Evolutionary conservation across 2,329 filamentous ascomycete species (phyloP), one percentile per base, ranked within the genome.

Genomic region (Plenodomus tracheiphilus): DNA sequence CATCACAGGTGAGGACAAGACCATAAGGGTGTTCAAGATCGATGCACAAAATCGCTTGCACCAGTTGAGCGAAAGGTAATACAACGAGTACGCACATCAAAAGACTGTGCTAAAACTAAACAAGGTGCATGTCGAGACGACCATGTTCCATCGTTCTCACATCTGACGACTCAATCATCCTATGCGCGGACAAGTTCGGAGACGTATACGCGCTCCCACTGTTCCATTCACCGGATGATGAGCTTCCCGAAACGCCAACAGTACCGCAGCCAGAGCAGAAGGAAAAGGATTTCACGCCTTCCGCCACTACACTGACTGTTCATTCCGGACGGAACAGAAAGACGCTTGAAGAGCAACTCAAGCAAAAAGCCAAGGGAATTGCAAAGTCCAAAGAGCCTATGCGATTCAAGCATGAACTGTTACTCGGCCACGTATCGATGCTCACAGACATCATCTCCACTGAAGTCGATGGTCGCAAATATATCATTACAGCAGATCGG

Each of bases 401-500:
- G 20, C 71, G 73, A 39, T 96, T 96, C 67, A 86, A 91, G 61
- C 84, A 91, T 60, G 83, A 86, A 32, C 78, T 96, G 1, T 78
- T 97, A 7, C 83, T 99, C 0, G 94, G 94, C 11, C 94, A 99
- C 73, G 94, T 99, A 13, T 97, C 93, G 1, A 89, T 97, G 84
- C 83, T 99, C 41, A 97, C 92, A 1, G 86, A 90, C 64, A 70
- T 97, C 43, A 72, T 78, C 2, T 77, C 84, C 36, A 75, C 74
- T n/a, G 66, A 78, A 65, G 68, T 78, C 57, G 54, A 75, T 59
- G 51, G 85, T 51, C 78, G 79, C 45, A 76, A 70, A 42, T 88
- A 86, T 61, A 82, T 89, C 40, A 73, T 89, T 39, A 88, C 85
- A 11, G 80, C 83, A 16, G 86, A 89, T 69, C 79, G 86, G 51